A percentile compares a stretch with the other conserved stretches of the same genome.
Evolutionary conservation across 805 yeast genomes (phyloP).

Genomic region (Saccharomyces jurei): DNA sequence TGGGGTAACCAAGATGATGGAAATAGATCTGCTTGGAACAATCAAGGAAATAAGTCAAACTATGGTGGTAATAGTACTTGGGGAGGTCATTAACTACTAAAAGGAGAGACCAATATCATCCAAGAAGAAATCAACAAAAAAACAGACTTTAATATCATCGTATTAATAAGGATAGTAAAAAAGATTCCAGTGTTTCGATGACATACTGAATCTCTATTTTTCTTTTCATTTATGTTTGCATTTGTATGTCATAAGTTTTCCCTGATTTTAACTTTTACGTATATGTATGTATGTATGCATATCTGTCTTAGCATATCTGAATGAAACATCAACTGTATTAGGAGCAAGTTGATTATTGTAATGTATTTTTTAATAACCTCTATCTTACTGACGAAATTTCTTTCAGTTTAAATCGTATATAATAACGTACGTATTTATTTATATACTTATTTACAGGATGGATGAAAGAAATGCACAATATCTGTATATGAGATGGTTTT

Average conservation of each 20-base stretch:
- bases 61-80: conserved; percentile 28
- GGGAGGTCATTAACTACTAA: conserved; percentile 20
- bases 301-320: background rate
- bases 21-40: conserved; percentile 32
- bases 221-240: background rate
- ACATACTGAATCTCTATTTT: background rate
- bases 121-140: background rate
- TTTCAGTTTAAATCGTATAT: background rate
- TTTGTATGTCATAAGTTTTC: background rate
- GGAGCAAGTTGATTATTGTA: background rate
- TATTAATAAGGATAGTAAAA: background rate
- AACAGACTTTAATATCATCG: background rate
- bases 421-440: background rate
- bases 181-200: background rate
- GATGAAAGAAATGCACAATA: background rate
- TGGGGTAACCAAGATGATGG: conserved; percentile 33
- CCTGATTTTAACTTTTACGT: background rate
- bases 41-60: conserved; percentile 20
- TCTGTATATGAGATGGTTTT: background rate
- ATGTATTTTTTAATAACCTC: background rate
- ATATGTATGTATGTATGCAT: background rate
- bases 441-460: background rate
- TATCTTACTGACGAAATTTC: background rate
- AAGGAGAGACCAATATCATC: background rate
- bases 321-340: background rate